Evolutionary conservation across 306 rosid species (phyloP), one percentile per base, ranked within the genome.

Genomic region (Neltuma alba): DNA sequence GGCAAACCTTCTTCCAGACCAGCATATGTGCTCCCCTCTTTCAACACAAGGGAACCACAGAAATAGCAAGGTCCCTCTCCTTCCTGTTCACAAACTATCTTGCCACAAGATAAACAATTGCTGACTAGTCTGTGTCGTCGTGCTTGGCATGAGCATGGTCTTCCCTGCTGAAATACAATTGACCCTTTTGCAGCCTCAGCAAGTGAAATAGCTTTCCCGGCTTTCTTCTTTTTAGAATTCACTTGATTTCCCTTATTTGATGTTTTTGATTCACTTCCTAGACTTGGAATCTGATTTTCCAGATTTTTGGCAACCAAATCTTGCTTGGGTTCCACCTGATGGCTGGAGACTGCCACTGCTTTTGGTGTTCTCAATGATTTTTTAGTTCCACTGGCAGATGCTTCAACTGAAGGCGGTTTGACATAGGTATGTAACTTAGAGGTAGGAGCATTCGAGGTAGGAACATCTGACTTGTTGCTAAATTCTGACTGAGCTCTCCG

Each of bases 21-120:
- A 83, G 98, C 97, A 86, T 95, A 95, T 0, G 90, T 79, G 85
- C 94, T 93, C 13, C 96, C 97, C 80, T 95, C 98, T 84, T 65
- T 80, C 78, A 95, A 93, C 83, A 95, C 96, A 80, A 95, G 98
- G 18, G 94, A 88, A 70, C 96, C 97, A 58, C 99, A 95, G 63
- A 91, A 95, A 23, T 78, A 50, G 87, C 99, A 95, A 76, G 99
- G 99, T 14, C 99, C 99, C 83, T 95, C 99, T 60, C 99, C 99
- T 90, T 93, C 99, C 84, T 93, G 97, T 75, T 95, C 99, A 84
- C 99, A 93, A 28, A 95, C 94, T 83, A 95, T 95, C 81, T 93
- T 92, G 47, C 98, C 98, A 75, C 99, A 95, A 23, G 99, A 95
- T 69, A 95, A 87, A 80, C 97, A 93, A 81, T 95, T 95, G 84